Conservation (phyloP, 2,329 filamentous ascomycete genomes). For the Penicillium oxalicum region DNA sequence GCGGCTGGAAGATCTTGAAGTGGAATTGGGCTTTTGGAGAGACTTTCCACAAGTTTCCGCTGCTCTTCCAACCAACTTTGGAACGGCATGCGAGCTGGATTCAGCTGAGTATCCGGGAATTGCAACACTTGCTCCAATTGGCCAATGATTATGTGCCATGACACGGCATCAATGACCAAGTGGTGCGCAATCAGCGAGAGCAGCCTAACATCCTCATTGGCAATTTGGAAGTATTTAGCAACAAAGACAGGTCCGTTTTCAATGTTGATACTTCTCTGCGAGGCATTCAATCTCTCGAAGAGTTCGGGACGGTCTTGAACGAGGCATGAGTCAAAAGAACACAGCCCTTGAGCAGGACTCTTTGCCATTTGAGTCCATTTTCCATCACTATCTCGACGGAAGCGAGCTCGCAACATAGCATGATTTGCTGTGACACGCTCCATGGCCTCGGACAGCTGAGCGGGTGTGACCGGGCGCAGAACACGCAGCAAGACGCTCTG, state of each 20-base stretch:
- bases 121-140: conserved; percentile 1
- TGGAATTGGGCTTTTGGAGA: not conserved
- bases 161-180: conserved; percentile 2
- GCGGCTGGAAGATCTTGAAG: not conserved
- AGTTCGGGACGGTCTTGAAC: not conserved
- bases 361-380: conserved; percentile 1
- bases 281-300: not conserved
- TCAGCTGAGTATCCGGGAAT: not conserved
- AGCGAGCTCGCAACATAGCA: conserved; percentile 3
- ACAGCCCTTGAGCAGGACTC: not conserved
- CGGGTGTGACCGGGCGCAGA: not conserved
- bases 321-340: not conserved
- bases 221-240: not conserved
- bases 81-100: not conserved
- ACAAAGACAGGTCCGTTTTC: conserved; percentile 1
- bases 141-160: conserved; percentile 1
- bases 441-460: not conserved
- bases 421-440: not conserved
- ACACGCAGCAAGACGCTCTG: conserved; percentile 1
- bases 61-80: conserved; percentile 1
- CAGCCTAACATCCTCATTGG: not conserved
- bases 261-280: conserved; percentile 1
- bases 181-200: conserved; percentile 1
- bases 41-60: not conserved
- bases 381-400: not conserved